phyloP scores from a whole-genome alignment of 2,329 filamentous ascomycete species.

The Trichoderma lentiforme region DNA sequence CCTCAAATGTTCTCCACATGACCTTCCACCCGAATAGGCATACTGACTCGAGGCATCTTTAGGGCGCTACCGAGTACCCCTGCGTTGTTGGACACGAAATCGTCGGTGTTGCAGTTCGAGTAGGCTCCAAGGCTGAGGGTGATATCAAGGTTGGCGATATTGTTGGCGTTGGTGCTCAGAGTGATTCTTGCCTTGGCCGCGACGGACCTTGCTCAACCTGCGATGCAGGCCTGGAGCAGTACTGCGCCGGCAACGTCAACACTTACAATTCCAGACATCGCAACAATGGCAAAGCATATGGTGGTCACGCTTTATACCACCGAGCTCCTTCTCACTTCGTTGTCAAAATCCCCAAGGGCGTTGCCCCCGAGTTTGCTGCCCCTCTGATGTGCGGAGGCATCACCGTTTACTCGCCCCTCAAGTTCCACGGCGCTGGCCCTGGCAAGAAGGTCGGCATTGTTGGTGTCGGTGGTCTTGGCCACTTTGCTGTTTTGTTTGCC shows the following conservation, averaged over 20 bases:
- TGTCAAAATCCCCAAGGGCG: constrained; percentile 44
- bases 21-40: not conserved
- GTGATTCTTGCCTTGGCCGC: constrained; percentile 48
- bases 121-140: constrained; percentile 46
- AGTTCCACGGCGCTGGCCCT: constrained; percentile 60
- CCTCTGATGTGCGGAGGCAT: constrained; percentile 71
- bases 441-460: constrained; percentile 66
- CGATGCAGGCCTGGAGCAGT: constrained; percentile 38
- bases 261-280: constrained; percentile 48
- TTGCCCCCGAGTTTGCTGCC: constrained; percentile 43
- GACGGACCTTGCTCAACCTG: constrained; percentile 42
- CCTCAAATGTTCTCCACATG: not conserved
- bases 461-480: constrained; percentile 65
- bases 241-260: constrained; percentile 42
- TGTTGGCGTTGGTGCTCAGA: constrained; percentile 61
- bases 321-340: constrained; percentile 45
- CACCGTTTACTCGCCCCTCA: constrained; percentile 63
- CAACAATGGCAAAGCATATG: constrained; percentile 39
- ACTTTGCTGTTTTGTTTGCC: constrained; percentile 66
- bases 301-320: constrained; percentile 44
- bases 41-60: not conserved
- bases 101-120: constrained; percentile 54
- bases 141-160: constrained; percentile 59
- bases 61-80: constrained; percentile 32
- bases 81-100: constrained; percentile 65